Evolutionary conservation across 768 basidiomycete genomes (phyloP).

Genomic region (Hericium rajendrae): DNA sequence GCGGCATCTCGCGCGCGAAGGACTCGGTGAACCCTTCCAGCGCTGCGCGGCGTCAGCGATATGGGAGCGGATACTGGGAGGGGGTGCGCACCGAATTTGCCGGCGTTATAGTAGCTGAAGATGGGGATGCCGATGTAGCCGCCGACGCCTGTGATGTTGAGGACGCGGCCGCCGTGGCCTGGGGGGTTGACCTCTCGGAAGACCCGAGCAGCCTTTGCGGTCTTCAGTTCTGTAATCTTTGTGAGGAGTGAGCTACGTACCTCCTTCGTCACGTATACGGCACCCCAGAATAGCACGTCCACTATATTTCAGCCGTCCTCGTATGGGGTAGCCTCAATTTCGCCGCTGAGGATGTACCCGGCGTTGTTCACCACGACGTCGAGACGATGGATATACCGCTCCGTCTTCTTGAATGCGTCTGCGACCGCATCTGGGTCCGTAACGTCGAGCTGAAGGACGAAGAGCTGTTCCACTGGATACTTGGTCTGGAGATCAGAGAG

Average conservation of each 20-base stretch:
- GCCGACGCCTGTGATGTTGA: slow-evolving; percentile 11
- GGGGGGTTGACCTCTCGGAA: slow-evolving; percentile 2
- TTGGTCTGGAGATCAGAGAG: neutral
- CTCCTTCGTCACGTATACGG: neutral
- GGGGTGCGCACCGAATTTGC: slow-evolving; percentile 24
- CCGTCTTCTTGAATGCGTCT: neutral
- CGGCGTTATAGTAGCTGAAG: slow-evolving; percentile 24
- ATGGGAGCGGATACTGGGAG: neutral
- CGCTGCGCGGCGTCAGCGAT: neutral
- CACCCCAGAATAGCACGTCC: slow-evolving; percentile 1
- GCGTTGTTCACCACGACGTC: slow-evolving; percentile 4
- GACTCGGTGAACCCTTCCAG: slow-evolving; percentile 1
- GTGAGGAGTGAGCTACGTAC: neutral
- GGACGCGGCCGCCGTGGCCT: slow-evolving; percentile 1
- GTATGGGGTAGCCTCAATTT: slow-evolving; percentile 1
- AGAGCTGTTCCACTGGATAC: neutral
- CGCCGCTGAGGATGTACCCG: neutral
- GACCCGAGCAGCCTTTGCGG: neutral
- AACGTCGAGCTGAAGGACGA: neutral
- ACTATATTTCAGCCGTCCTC: neutral
- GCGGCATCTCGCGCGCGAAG: slow-evolving; percentile 1
- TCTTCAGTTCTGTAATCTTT: neutral
- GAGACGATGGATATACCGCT: neutral
- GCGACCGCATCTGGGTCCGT: neutral
- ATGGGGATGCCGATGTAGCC: slow-evolving; percentile 24